A percentile compares a stretch with the other conserved stretches of the same genome.
Evolutionary conservation across 1,284 basidiomycete genomes (phyloP).

Genomic region (Anthracocystis panici-leucophaei): DNA sequence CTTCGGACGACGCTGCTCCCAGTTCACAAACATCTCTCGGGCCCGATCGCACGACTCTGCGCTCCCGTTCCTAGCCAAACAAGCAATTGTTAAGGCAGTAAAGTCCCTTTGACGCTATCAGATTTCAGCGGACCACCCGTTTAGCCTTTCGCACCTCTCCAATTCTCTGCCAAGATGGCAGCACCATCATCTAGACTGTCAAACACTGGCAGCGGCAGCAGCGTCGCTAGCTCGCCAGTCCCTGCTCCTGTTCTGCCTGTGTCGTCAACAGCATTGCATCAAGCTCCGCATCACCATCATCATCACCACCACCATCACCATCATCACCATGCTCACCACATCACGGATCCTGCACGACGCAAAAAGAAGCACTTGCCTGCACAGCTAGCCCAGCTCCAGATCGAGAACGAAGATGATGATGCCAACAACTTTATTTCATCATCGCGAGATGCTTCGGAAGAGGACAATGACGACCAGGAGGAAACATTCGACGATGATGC

Average conservation of each 20-base stretch:
- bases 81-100: too few relatives aligned
- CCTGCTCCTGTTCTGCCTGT: constrained; percentile 9
- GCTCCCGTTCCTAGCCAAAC: too few relatives aligned
- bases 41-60: too few relatives aligned
- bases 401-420: constrained; percentile 46
- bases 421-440: constrained; percentile 51
- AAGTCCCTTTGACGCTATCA: background rate
- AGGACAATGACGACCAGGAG: constrained; percentile 58
- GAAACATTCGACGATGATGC: constrained; percentile 54
- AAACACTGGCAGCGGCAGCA: constrained; percentile 39
- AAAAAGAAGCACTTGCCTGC: constrained; percentile 55
- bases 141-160: background rate
- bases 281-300: constrained; percentile 21
- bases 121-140: too few relatives aligned
- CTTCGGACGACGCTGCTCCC: background rate
- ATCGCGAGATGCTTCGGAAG: constrained; percentile 54
- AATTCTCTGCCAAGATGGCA: constrained; percentile 1
- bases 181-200: constrained; percentile 24
- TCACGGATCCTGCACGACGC: constrained; percentile 49
- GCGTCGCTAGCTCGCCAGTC: constrained; percentile 27
- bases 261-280: constrained; percentile 7
- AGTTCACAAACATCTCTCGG: too few relatives aligned
- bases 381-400: constrained; percentile 51
- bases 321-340: constrained; percentile 50
- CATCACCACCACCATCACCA: constrained; percentile 52